A percentile compares a stretch with the other conserved stretches of the same genome.
These are phyloP conservation scores for Aspergillus udagawae DNA, from an alignment of 2,329 filamentous ascomycete species.

Conservation along the genomic window DNA sequence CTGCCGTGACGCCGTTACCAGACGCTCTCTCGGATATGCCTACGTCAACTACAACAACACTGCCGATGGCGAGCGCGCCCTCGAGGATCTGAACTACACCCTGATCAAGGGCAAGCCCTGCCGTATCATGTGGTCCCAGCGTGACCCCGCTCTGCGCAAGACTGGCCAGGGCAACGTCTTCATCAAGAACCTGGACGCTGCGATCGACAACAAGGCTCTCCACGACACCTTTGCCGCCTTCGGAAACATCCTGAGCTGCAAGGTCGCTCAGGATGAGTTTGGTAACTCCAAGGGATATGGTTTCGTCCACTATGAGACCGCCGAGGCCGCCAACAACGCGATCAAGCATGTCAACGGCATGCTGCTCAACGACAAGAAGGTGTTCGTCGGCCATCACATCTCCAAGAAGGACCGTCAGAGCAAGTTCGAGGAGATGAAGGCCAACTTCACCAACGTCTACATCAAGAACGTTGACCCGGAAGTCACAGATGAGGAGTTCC, in stretches of 20 bases:
- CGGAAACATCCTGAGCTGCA: slow-evolving; percentile 98
- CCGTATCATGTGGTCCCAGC: slow-evolving; percentile 99
- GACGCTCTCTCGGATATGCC: slow-evolving; percentile 96
- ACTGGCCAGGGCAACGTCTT: slow-evolving; percentile 99
- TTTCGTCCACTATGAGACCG: slow-evolving; percentile 99
- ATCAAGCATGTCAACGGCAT: slow-evolving; percentile 99
- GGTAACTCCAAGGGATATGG: slow-evolving; percentile 98
- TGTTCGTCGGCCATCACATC: slow-evolving; percentile 98
- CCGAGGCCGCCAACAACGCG: slow-evolving; percentile 90
- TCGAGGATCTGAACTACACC: slow-evolving; percentile 99
- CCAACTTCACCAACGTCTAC: slow-evolving; percentile 99
- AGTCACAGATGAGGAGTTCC: slow-evolving; percentile 90
- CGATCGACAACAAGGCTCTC: slow-evolving; percentile 99
- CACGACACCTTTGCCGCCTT: slow-evolving; percentile 99
- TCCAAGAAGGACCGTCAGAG: slow-evolving; percentile 99
- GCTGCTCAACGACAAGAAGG: slow-evolving; percentile 99
- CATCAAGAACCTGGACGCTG: slow-evolving; percentile 99
- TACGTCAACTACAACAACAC: slow-evolving; percentile 99
- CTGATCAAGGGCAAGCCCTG: slow-evolving; percentile 97
- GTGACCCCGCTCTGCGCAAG: slow-evolving; percentile 97
- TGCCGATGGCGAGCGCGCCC: slow-evolving; percentile 90
- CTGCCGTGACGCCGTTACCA: slow-evolving; percentile 97
- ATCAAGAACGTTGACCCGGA: slow-evolving; percentile 94
- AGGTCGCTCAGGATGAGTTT: slow-evolving; percentile 96
- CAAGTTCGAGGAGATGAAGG: slow-evolving; percentile 99